A percentile compares a stretch with the other conserved stretches of the same genome.
These are phyloP conservation scores for Sicyos baderoa DNA, from an alignment of 306 rosid species.

Conservation along the genomic window DNA sequence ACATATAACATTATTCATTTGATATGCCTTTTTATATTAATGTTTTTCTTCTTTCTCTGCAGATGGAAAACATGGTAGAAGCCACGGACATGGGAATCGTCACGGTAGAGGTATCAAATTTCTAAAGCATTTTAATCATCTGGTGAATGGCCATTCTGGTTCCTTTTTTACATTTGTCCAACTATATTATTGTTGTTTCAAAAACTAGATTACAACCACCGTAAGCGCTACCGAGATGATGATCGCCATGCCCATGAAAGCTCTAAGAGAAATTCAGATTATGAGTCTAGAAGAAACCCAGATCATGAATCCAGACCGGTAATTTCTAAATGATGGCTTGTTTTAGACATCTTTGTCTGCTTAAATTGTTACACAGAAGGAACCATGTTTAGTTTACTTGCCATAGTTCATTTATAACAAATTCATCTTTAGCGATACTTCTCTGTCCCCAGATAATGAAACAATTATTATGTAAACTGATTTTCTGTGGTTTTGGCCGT, in stretches of 20 bases:
- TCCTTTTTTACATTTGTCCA: not conserved
- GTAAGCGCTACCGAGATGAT: constrained; percentile 80
- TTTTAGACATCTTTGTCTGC: constrained; percentile 9
- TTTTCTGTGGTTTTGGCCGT: not conserved
- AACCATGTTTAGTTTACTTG: not conserved
- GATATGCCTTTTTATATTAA: not conserved
- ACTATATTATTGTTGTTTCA: constrained; percentile 13
- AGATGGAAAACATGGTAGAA: constrained; percentile 87
- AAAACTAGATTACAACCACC: constrained; percentile 41
- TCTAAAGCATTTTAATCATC: constrained; percentile 14
- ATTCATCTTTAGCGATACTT: not conserved
- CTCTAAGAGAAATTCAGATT: constrained; percentile 61
- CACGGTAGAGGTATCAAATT: constrained; percentile 64
- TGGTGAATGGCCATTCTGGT: not conserved
- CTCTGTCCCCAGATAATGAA: not conserved
- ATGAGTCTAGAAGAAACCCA: constrained; percentile 60
- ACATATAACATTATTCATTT: not conserved
- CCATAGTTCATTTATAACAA: no score
- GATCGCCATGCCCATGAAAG: constrained; percentile 54
- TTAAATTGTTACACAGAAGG: not conserved
- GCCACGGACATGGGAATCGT: constrained; percentile 57
- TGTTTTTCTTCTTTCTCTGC: constrained; percentile 21
- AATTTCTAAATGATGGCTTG: constrained; percentile 22
- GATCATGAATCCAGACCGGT: constrained; percentile 83
- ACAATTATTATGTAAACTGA: not conserved